phyloP scores from a whole-genome alignment of 441 rosid genomes.

The Manihot esculenta region DNA sequence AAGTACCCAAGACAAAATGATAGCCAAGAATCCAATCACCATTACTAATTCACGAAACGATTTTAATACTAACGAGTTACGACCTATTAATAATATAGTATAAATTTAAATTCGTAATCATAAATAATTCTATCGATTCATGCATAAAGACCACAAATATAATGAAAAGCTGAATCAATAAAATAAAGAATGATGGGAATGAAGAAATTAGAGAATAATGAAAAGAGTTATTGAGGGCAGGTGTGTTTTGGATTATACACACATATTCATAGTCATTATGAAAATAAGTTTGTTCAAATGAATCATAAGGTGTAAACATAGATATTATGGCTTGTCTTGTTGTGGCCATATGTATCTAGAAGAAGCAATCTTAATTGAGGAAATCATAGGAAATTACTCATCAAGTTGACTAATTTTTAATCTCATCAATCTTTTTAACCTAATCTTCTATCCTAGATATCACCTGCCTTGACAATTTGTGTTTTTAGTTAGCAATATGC shows the following conservation, averaged over 20 bases:
- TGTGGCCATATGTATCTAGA: neutral
- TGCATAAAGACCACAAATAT: neutral
- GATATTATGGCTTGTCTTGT: neutral
- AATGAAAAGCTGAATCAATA: neutral
- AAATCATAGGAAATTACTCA: conserved; percentile 27
- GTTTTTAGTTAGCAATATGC: neutral
- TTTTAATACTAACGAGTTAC: too few relatives aligned
- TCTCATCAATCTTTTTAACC: conserved; percentile 20
- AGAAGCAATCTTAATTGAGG: neutral
- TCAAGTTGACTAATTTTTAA: conserved; percentile 14
- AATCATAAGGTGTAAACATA: neutral
- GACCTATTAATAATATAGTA: too few relatives aligned
- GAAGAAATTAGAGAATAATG: conserved; percentile 11
- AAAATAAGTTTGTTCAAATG: neutral
- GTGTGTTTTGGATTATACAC: conserved; percentile 3
- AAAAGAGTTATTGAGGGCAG: neutral
- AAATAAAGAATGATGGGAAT: neutral
- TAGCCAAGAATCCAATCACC: too few relatives aligned
- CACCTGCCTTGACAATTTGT: conserved; percentile 23
- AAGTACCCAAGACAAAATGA: too few relatives aligned
- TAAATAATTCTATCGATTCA: too few relatives aligned
- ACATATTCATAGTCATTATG: neutral
- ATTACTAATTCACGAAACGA: too few relatives aligned
- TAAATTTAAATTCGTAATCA: neutral
- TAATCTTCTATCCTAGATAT: conserved; percentile 23